These are phyloP conservation scores for Clavariopsis aquatica DNA, from an alignment of 495 filamentous ascomycete species.

Conservation along the genomic window DNA sequence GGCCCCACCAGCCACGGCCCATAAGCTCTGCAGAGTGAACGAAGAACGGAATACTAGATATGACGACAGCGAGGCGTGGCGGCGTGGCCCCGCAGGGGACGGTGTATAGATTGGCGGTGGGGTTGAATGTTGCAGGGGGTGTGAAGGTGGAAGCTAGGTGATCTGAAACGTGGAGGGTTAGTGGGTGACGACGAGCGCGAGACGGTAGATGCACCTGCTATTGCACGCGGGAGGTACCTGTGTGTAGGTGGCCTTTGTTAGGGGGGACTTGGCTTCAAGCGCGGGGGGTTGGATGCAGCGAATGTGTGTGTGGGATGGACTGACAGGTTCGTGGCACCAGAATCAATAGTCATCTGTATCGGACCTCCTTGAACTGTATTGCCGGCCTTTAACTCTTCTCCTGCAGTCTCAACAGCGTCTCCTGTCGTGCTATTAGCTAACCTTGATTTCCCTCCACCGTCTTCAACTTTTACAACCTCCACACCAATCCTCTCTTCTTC, in stretches of 20 bases:
- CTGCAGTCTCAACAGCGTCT: no score
- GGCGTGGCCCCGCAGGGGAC: slow-evolving; percentile 58
- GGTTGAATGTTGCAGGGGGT: slow-evolving; percentile 55
- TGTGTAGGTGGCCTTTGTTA: no score
- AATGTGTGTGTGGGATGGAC: no score
- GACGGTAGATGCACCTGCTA: neutral
- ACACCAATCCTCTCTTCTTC: no score
- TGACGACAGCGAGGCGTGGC: slow-evolving; percentile 55
- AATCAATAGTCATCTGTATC: neutral
- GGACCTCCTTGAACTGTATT: neutral
- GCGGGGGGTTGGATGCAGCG: no score
- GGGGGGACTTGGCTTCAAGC: no score
- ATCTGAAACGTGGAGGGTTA: neutral
- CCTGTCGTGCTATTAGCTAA: no score
- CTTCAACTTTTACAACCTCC: no score
- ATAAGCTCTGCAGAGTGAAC: slow-evolving; percentile 61
- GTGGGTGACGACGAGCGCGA: no score
- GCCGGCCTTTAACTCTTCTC: no score
- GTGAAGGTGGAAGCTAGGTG: slow-evolving; percentile 53
- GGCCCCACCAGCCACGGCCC: slow-evolving; percentile 20
- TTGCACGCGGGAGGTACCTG: neutral
- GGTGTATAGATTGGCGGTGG: slow-evolving; percentile 51
- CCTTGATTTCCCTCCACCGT: no score
- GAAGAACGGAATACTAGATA: slow-evolving; percentile 53
- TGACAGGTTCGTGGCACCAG: neutral